A percentile compares a stretch with the other conserved stretches of the same genome.
phyloP scores from a whole-genome alignment of 1,284 basidiomycete species.

The Abortiporus biennis region DNA sequence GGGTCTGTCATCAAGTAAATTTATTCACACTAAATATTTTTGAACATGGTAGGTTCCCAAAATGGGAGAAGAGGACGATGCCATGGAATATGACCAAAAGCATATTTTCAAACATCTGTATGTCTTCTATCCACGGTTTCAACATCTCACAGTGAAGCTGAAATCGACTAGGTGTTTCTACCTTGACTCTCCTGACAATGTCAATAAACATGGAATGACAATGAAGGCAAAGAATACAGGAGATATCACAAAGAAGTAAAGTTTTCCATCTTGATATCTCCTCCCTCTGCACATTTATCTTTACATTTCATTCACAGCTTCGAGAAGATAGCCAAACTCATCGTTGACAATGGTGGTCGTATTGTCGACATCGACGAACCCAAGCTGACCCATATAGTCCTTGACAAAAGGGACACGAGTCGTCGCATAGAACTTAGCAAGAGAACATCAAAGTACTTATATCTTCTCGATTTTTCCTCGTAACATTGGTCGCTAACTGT shows the following conservation, averaged over 20 bases:
- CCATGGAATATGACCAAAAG: constrained; percentile 72
- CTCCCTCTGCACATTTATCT: constrained; percentile 2
- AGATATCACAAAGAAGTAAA: constrained; percentile 46
- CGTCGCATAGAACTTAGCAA: constrained; percentile 67
- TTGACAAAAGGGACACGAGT: constrained; percentile 72
- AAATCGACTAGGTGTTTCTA: constrained; percentile 66
- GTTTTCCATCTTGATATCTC: constrained; percentile 5
- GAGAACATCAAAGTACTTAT: constrained; percentile 59
- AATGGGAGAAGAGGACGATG: constrained; percentile 65
- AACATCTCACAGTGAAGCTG: constrained; percentile 1
- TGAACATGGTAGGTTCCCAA: no score
- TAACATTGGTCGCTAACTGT: constrained; percentile 7
- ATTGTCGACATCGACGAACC: constrained; percentile 63
- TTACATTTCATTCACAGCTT: constrained; percentile 40
- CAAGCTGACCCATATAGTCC: constrained; percentile 79
- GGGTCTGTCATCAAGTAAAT: no score
- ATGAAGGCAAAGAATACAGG: constrained; percentile 50
- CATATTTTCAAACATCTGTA: constrained; percentile 77
- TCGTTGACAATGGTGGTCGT: constrained; percentile 67
- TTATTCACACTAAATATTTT: no score
- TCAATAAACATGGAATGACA: constrained; percentile 53
- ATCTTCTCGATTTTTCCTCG: constrained; percentile 8
- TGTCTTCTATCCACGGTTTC: constrained; percentile 20
- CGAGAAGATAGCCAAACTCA: constrained; percentile 38
- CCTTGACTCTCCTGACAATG: constrained; percentile 76